Conservation (phyloP, 2,329 filamentous ascomycete species). For the Aureobasidium mangrovei region DNA sequence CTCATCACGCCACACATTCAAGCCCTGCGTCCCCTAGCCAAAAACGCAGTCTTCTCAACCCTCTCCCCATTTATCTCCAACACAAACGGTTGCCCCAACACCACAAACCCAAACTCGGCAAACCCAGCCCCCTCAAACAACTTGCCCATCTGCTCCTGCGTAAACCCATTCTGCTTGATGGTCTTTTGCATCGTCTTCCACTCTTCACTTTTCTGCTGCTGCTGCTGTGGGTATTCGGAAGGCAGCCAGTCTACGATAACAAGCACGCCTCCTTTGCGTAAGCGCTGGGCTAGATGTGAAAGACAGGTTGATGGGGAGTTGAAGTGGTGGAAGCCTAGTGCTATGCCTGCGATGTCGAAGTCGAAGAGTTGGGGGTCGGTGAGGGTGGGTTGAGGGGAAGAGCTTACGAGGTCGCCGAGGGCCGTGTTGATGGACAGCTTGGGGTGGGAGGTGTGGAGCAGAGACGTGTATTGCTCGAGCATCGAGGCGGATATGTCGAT, state of each 20-base stretch:
- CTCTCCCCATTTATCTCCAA: slow-evolving; percentile 23
- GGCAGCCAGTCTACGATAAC: slow-evolving; percentile 25
- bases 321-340: slow-evolving; percentile 40
- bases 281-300: slow-evolving; percentile 20
- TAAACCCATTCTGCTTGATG: slow-evolving; percentile 29
- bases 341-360: slow-evolving; percentile 37
- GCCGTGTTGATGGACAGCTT: slow-evolving; percentile 19
- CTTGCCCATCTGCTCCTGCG: slow-evolving; percentile 19
- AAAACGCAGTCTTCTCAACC: slow-evolving; percentile 24
- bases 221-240: not conserved
- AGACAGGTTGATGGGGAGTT: slow-evolving; percentile 22
- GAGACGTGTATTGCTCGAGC: slow-evolving; percentile 26
- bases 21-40: slow-evolving; percentile 23
- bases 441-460: slow-evolving; percentile 6
- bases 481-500: slow-evolving; percentile 27
- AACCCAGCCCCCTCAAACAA: slow-evolving; percentile 24
- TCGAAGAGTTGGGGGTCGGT: slow-evolving; percentile 25
- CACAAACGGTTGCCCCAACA: slow-evolving; percentile 22
- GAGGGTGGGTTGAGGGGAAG: slow-evolving; percentile 19
- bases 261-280: slow-evolving; percentile 24
- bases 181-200: slow-evolving; percentile 24
- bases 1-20: not conserved
- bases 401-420: slow-evolving; percentile 30
- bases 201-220: slow-evolving; percentile 4
- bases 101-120: slow-evolving; percentile 24